A percentile compares a stretch with the other conserved stretches of the same genome.
Evolutionary conservation across 2,329 filamentous ascomycete species (phyloP).

Genomic region (Sclerotinia borealis): DNA sequence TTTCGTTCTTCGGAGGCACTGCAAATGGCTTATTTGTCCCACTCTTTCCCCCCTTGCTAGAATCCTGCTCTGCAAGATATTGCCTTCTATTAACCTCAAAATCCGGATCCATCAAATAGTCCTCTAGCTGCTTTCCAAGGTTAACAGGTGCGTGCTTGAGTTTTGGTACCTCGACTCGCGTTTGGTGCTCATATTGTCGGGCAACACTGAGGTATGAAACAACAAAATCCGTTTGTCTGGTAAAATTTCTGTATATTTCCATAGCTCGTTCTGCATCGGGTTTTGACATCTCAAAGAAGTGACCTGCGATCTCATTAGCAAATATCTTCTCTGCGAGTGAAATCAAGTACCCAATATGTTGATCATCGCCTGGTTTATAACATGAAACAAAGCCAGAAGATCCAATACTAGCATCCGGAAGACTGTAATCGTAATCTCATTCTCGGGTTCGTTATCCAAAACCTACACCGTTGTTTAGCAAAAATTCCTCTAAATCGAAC

Average conservation of each 20-base stretch:
- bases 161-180: conserved; percentile 89
- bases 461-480: conserved; percentile 49
- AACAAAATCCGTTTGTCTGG: conserved; percentile 84
- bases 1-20: conserved; percentile 32
- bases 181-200: conserved; percentile 85
- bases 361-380: conserved; percentile 95
- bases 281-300: conserved; percentile 98
- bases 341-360: conserved; percentile 74
- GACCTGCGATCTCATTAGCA: conserved; percentile 49
- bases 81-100: conserved; percentile 91
- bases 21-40: conserved; percentile 40
- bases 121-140: conserved; percentile 80
- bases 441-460: conserved; percentile 81
- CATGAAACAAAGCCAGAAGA: conserved; percentile 82
- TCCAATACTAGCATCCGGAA: conserved; percentile 90
- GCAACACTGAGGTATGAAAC: conserved; percentile 85
- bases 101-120: conserved; percentile 90
- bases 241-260: conserved; percentile 86
- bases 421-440: conserved; percentile 92
- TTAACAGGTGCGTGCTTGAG: conserved; percentile 95
- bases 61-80: conserved; percentile 82
- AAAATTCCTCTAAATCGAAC: neutral
- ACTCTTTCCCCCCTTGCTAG: conserved; percentile 42
- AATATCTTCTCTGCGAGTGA: neutral
- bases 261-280: conserved; percentile 88